phyloP scores from a whole-genome alignment of 202 grass and related monocot species.

The Schoenoplectus tabernaemontani region DNA sequence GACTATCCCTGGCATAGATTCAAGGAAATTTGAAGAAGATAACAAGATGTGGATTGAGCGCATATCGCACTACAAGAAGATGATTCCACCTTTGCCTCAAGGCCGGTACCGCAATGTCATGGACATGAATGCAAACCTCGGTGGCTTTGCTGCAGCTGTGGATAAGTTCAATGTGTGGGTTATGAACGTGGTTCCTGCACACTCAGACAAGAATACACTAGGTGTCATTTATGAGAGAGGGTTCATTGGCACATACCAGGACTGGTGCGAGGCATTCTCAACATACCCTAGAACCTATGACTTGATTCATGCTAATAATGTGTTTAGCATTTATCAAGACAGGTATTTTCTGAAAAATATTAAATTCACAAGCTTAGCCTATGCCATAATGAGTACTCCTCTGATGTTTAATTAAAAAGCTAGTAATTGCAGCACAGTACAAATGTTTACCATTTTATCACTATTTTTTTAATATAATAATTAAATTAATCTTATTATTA shows the following conservation, averaged over 20 bases:
- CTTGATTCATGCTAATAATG: conserved; percentile 64
- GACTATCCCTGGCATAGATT: conserved; percentile 56
- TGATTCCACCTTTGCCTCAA: conserved; percentile 44
- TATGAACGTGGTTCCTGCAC: conserved; percentile 74
- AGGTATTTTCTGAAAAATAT: conserved; percentile 30
- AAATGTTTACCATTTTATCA: not conserved
- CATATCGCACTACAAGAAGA: conserved; percentile 50
- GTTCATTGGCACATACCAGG: conserved; percentile 86
- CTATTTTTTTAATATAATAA: too few relatives aligned
- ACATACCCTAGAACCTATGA: conserved; percentile 95
- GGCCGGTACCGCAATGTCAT: conserved; percentile 81
- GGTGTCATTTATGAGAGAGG: conserved; percentile 76
- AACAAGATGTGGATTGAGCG: conserved; percentile 73
- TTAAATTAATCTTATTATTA: too few relatives aligned
- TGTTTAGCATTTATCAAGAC: conserved; percentile 91
- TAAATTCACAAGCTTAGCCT: not conserved
- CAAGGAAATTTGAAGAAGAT: conserved; percentile 70
- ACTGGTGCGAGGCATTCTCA: conserved; percentile 92
- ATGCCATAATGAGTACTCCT: not conserved
- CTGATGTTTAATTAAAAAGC: not conserved
- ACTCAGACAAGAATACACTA: conserved; percentile 65
- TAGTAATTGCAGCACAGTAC: too few relatives aligned
- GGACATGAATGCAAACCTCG: conserved; percentile 94
- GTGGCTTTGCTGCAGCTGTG: conserved; percentile 62
- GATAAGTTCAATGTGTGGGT: conserved; percentile 72